Evolutionary conservation across 1,139 yeast species (phyloP).

Genomic region (Nakaseomyces sp.): DNA sequence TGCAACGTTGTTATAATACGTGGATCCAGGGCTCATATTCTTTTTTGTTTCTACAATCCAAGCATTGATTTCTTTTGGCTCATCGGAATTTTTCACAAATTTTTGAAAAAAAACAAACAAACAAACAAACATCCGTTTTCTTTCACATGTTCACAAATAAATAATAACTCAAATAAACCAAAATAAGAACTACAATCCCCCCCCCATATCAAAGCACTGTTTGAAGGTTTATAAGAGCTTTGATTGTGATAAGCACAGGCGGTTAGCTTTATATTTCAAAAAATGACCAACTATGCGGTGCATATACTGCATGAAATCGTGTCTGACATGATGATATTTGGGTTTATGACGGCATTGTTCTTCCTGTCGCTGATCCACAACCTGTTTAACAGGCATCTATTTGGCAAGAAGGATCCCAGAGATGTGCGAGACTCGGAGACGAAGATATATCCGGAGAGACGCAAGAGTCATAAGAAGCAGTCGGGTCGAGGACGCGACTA

Average conservation of each 20-base stretch:
- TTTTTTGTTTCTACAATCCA: too few species aligned
- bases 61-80: too few species aligned
- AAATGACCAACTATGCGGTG: neutral
- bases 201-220: too few species aligned
- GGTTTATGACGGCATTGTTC: slow-evolving; percentile 21
- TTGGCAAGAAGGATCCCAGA: slow-evolving; percentile 22
- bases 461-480: slow-evolving; percentile 4
- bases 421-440: slow-evolving; percentile 25
- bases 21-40: too few species aligned
- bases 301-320: slow-evolving; percentile 11
- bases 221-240: too few species aligned
- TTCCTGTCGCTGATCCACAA: slow-evolving; percentile 28
- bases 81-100: too few species aligned
- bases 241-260: too few species aligned
- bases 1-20: too few species aligned
- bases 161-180: neutral
- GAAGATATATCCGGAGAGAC: slow-evolving; percentile 14
- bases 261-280: too few species aligned
- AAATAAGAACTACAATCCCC: neutral
- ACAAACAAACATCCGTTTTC: too few species aligned
- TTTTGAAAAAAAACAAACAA: too few species aligned
- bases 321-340: slow-evolving; percentile 15
- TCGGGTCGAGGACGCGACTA: too few species aligned
- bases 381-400: slow-evolving; percentile 20
- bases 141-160: neutral